Conservation (phyloP, 176 grass and related monocot genomes). For the Elymus sibiricus region DNA sequence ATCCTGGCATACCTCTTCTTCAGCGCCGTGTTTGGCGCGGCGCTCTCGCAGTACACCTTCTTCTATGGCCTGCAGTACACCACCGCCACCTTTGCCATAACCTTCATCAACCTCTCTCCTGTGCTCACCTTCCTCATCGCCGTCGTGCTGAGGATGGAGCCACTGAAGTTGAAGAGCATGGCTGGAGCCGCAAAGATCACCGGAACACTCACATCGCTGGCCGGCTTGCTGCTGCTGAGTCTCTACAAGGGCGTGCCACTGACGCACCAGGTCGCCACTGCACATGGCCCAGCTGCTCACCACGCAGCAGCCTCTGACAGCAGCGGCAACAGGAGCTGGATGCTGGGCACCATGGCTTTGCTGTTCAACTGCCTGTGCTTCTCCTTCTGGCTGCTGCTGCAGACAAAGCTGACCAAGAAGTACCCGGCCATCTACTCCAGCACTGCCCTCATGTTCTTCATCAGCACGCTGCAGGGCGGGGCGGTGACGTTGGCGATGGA, state of each 20-base stretch:
- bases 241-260: conserved; percentile 68
- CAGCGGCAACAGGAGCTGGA: conserved; percentile 34
- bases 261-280: neutral
- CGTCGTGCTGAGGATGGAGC: conserved; percentile 53
- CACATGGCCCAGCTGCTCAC: neutral
- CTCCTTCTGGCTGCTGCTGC: conserved; percentile 72
- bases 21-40: conserved; percentile 63
- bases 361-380: conserved; percentile 61
- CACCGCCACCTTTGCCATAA: conserved; percentile 70
- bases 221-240: conserved; percentile 48
- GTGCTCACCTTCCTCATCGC: conserved; percentile 84
- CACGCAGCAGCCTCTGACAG: neutral
- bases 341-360: conserved; percentile 54
- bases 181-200: conserved; percentile 55
- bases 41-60: conserved; percentile 70
- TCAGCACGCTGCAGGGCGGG: conserved; percentile 60
- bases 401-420: conserved; percentile 60
- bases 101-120: conserved; percentile 74
- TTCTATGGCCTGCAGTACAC: conserved; percentile 68
- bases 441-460: conserved; percentile 80
- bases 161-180: conserved; percentile 50
- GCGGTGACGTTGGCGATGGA: conserved; percentile 32
- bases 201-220: conserved; percentile 54
- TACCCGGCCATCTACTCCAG: conserved; percentile 80
- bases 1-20: conserved; percentile 76